Base-by-base conservation (phyloP, 139 green algal genomes). In the Eudorina sp. region DNA sequence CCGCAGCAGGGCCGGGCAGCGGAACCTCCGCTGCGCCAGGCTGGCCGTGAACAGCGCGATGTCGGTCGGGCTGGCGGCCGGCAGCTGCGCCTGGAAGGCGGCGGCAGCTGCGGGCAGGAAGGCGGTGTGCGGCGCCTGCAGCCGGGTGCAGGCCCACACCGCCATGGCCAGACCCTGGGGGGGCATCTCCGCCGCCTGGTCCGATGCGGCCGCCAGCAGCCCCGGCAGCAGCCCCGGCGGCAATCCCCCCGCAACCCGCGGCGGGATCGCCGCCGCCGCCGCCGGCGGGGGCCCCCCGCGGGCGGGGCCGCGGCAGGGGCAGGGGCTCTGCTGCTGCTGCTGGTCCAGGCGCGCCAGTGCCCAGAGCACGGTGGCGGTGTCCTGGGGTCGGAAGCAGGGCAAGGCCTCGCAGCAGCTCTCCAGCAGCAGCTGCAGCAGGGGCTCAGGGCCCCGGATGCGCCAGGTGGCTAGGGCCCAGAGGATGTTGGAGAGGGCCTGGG, bases 281-380 rank as follows among this genome's bases (percentile, higher is more conserved):
- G n/a, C n/a, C n/a, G n/a, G 19, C 62, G 55, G 55, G 27, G 38
- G 21, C 13, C 27, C 27, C 21, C 23, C 40, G 11, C 21, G 46
- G 45, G 45, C n/a, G 23, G 45, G 41, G n/a, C n/a, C n/a, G n/a
- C n/a, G n/a, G n/a, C n/a, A n/a, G n/a, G n/a, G n/a, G n/a, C n/a
- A n/a, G n/a, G n/a, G n/a, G n/a, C n/a, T n/a, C n/a, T n/a, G n/a
- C n/a, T n/a, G n/a, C n/a, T n/a, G 83, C 23, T 79, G 40, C 40
- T 68, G 70, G 8, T 38, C n/a, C 23, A 92, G 43, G 5, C 58
- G 84, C 21, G 68, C 78, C 6, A 90, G 48, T 0, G 84, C 78
- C 89, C 84, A 90, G 13, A 92, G 79, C 25, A 81, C 27, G 43
- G 86, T 72, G 6, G 89, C 46, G 13, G 83, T 80, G 84, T 90